Base-by-base conservation (phyloP, 2,329 filamentous ascomycete species). In the Phaeosphaeriaceae sp. region DNA sequence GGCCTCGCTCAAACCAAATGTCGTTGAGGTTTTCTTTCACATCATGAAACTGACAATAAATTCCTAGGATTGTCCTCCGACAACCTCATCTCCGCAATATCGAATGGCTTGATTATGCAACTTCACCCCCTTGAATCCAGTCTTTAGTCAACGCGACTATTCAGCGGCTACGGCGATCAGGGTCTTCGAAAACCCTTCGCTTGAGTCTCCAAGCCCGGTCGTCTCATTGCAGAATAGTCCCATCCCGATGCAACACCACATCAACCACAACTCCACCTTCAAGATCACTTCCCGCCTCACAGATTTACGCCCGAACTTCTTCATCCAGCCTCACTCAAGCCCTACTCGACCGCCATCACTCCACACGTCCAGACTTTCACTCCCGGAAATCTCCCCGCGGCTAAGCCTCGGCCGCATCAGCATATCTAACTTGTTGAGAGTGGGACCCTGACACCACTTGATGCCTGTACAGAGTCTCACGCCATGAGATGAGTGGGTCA, bases 391-490 rank as follows among this genome's bases (percentile, higher is more conserved):
- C 41, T 41, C 50, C 33, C 50, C 36, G 50, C 50, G 50, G 50
- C 50, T 31, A 33, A 31, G 31, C n/a, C 41, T 40, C 40, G 49
- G 51, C 51, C 20, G 31, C 31, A 36, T 36, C 47, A 36, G 46
- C 44, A 22, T 45, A 61, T 41, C 53, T 55, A 53, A 64, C 61
- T 49, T 66, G 63, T 66, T 66, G 63, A 65, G 62, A 63, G 63
- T 63, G 63, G 63, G 60, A 54, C 31, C 11, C 3, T 36, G 9
- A 3, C 31, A 13, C 13, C 31, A 7, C 6, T 7, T 36, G 31
- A 36, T 36, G 31, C 11, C 6, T 36, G 31, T 36, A 11, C 7
- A 21, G 13, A 20, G 19, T 21, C 42, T 45, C 17, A 52, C 50
- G 25, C 20, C 36, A 44, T 19, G 36, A n/a, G 20, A 25, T 36